Evolutionary conservation across 2,329 filamentous ascomycete species (phyloP).

Genomic region (Mariannaea sp.): DNA sequence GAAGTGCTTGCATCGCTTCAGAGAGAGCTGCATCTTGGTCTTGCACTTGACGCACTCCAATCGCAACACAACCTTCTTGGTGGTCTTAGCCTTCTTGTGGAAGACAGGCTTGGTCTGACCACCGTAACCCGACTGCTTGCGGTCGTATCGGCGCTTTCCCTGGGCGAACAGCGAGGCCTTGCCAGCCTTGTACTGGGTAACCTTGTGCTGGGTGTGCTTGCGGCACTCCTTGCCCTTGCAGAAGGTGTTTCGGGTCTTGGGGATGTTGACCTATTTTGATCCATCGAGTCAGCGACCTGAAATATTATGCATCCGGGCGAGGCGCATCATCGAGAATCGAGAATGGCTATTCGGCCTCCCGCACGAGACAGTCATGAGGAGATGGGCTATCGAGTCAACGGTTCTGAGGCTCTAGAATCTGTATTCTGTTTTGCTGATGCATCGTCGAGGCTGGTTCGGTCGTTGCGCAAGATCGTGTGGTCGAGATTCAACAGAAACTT

Average conservation of each 20-base stretch:
- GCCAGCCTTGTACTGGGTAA: constrained; percentile 96
- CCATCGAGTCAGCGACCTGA: constrained; percentile 40
- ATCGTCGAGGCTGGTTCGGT: constrained; percentile 24
- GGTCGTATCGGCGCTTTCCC: constrained; percentile 99
- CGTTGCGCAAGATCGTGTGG: constrained; percentile 28
- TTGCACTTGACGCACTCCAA: constrained; percentile 98
- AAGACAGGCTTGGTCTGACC: constrained; percentile 99
- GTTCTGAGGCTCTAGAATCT: constrained; percentile 7
- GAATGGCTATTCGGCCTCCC: constrained; percentile 14
- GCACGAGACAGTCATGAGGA: constrained; percentile 31
- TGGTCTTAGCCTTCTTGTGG: constrained; percentile 99
- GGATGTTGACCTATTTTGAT: constrained; percentile 83
- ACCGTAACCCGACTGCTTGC: constrained; percentile 99
- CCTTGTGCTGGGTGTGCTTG: constrained; percentile 90
- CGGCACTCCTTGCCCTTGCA: constrained; percentile 96
- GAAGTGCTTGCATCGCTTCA: constrained; percentile 99
- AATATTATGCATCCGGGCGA: constrained; percentile 15
- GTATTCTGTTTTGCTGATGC: too few species aligned
- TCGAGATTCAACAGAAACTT: constrained; percentile 26
- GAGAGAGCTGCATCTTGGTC: constrained; percentile 94
- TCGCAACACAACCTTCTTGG: constrained; percentile 99
- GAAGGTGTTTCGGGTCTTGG: constrained; percentile 96
- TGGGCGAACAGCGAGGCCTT: constrained; percentile 96
- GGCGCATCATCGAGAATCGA: constrained; percentile 18
- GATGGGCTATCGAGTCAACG: constrained; percentile 4